These are phyloP conservation scores for Metrosideros polymorpha DNA, from an alignment of 441 rosid species.

Conservation along the genomic window DNA sequence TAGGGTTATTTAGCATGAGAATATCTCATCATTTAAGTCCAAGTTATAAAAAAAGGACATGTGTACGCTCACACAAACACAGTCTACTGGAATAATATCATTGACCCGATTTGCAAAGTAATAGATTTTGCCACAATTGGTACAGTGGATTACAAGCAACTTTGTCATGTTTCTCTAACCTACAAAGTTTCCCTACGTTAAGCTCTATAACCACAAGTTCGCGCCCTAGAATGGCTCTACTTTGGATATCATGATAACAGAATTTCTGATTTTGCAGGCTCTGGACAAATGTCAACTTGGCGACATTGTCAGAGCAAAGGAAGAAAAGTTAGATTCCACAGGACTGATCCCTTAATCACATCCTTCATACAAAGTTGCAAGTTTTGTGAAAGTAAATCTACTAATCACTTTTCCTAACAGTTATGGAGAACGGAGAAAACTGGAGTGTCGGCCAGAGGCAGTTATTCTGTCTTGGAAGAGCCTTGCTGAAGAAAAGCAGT, in stretches of 20 bases:
- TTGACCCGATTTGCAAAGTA: background rate
- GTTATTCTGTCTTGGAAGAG: slow-evolving; percentile 78
- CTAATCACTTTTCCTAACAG: slow-evolving; percentile 20
- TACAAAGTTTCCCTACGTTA: background rate
- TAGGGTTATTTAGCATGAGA: background rate
- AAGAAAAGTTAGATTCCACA: slow-evolving; percentile 57
- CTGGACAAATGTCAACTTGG: slow-evolving; percentile 83
- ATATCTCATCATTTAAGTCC: background rate
- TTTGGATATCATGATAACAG: background rate
- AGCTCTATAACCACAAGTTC: background rate
- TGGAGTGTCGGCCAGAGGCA: slow-evolving; percentile 97
- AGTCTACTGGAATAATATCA: background rate
- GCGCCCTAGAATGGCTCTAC: background rate
- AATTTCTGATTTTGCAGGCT: slow-evolving; percentile 35
- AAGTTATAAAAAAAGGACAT: background rate
- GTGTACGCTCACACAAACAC: background rate
- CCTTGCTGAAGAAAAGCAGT: slow-evolving; percentile 73
- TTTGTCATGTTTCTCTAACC: background rate
- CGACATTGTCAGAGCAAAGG: slow-evolving; percentile 52
- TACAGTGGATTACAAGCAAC: background rate
- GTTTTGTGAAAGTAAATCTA: background rate
- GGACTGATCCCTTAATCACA: slow-evolving; percentile 27
- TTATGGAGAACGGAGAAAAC: slow-evolving; percentile 87
- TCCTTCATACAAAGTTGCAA: background rate
- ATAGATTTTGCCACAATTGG: background rate